These are phyloP conservation scores for Salvia miltiorrhiza DNA, from an alignment of 257 asterid species.

Conservation along the genomic window DNA sequence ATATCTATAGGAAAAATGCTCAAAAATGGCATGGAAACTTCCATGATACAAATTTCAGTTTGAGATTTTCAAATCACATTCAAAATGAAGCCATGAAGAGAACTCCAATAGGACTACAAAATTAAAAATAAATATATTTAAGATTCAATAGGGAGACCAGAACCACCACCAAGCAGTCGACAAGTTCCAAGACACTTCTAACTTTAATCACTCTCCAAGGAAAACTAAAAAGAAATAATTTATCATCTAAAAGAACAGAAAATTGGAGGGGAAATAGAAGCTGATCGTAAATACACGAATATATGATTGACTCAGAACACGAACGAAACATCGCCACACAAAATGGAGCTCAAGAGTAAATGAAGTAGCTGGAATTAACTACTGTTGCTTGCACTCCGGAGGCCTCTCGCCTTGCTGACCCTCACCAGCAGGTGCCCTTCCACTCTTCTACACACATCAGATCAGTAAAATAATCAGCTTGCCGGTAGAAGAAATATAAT, in stretches of 20 bases:
- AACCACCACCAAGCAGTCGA: conserved; percentile 16
- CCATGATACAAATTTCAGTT: background rate
- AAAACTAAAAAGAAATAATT: conserved; percentile 14
- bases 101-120: background rate
- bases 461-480: background rate
- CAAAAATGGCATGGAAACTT: background rate
- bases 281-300: conserved; percentile 22
- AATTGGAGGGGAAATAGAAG: conserved; percentile 13
- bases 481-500: background rate
- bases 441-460: conserved; percentile 49
- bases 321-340: background rate
- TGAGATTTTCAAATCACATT: background rate
- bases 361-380: background rate
- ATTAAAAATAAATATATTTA: background rate
- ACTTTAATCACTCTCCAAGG: conserved; percentile 24
- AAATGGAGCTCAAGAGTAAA: background rate
- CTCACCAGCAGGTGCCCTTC: conserved; percentile 47
- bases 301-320: conserved; percentile 15
- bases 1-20: background rate
- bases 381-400: conserved; percentile 90
- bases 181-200: conserved; percentile 12
- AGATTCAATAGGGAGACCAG: conserved; percentile 14
- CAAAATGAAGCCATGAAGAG: background rate
- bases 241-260: conserved; percentile 11
- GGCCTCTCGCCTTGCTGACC: conserved; percentile 82